Conservation (phyloP, 2,329 filamentous ascomycete genomes). For the Fusarium luffae region DNA sequence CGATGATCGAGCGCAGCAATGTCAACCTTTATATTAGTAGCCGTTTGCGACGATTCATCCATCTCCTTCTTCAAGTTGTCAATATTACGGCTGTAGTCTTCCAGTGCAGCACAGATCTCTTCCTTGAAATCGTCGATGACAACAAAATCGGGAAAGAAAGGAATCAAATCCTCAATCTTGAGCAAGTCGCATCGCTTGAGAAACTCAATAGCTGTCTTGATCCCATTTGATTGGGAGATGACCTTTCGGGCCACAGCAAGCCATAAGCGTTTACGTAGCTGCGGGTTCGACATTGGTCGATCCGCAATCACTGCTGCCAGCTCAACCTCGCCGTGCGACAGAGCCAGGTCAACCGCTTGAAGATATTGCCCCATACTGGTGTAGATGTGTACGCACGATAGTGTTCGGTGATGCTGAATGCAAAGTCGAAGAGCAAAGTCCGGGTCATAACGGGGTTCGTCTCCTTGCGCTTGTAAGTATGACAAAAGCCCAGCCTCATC, state of each 20-base stretch:
- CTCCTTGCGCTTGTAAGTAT: conserved; percentile 91
- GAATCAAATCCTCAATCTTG: conserved; percentile 95
- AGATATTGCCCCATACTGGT: conserved; percentile 95
- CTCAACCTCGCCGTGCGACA: conserved; percentile 90
- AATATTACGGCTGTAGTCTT: conserved; percentile 93
- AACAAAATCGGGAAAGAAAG: conserved; percentile 98
- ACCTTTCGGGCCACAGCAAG: conserved; percentile 94
- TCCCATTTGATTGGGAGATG: conserved; percentile 85
- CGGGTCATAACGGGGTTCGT: conserved; percentile 88
- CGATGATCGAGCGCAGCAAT: conserved; percentile 86
- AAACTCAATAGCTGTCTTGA: conserved; percentile 94
- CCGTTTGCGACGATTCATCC: conserved; percentile 92
- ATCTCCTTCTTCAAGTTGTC: conserved; percentile 90
- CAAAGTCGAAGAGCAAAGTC: conserved; percentile 96
- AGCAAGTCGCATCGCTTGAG: conserved; percentile 90
- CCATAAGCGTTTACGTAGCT: conserved; percentile 93
- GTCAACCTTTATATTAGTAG: conserved; percentile 89
- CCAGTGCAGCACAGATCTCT: conserved; percentile 92
- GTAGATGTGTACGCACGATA: conserved; percentile 97
- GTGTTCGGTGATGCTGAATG: conserved; percentile 91
- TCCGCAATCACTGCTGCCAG: conserved; percentile 91
- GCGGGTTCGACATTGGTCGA: conserved; percentile 79
- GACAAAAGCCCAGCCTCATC: conserved; percentile 87
- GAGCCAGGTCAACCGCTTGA: conserved; percentile 90
- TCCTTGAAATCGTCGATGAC: conserved; percentile 99